Base-by-base conservation (phyloP, 2,329 filamentous ascomycete species). In the Trichoderma polysporum region DNA sequence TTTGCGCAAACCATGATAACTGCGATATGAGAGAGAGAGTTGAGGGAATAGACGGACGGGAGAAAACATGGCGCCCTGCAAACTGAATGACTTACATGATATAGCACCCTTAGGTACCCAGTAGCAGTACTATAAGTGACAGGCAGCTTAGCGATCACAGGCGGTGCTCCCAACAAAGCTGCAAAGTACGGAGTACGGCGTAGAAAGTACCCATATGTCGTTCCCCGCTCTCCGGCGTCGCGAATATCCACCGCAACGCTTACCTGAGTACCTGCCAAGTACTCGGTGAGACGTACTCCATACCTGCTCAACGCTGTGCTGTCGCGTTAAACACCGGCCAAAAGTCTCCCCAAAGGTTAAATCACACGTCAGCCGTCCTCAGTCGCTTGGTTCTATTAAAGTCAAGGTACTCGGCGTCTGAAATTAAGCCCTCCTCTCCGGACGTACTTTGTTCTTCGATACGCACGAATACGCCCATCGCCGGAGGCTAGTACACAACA, bases 361-460 rank as follows among this genome's bases (percentile, higher is more conserved):
- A 65, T 50, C 62, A 58, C 62, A 58, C 53, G 52, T 65, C 53
- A 57, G 62, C 62, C 52, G 2, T 64, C 41, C n/a, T 45, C 49
- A 31, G 17, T 64, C 60, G 37, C 33, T 47, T 53, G 35, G n/a
- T 54, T 45, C 60, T 35, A 54, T 39, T 29, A 45, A 31, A 19
- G 3, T 45, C 8, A 22, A 8, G 41, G 19, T 45, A 15, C 61
- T 22, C 13, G 27, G 5, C 17, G 33, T 22, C 33, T 22, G 10
- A 27, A 37, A 22, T 22, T 25, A 53, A 27, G 50, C 25, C 17
- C 13, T 33, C 49, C 8, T 13, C 39, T 49, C 27, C 35, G 33
- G 29, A 45, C n/a, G 13, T 39, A 27, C 8, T 39, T 45, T 13
- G 22, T 41, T 47, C 13, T 47, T 50, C 33, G 15, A 39, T 13